Conservation (phyloP, 768 basidiomycete genomes). For the Mycena olivaceomarginata region DNA sequence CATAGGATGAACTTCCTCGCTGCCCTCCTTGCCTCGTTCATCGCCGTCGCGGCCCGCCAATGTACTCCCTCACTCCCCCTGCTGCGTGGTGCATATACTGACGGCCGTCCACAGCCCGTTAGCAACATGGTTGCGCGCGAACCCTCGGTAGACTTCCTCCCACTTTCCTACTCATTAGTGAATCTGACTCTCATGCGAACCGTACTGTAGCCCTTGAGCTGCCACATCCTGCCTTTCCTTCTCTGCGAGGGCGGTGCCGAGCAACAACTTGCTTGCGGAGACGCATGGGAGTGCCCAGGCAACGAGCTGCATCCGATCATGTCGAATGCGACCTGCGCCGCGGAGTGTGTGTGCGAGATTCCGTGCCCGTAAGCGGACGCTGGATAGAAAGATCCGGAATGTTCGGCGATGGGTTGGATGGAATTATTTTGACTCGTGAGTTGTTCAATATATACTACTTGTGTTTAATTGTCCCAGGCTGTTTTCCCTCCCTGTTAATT, state of each 20-base stretch:
- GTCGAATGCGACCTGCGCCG: conserved; percentile 5
- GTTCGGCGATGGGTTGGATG: background rate
- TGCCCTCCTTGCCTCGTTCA: conserved; percentile 18
- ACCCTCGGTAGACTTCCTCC: background rate
- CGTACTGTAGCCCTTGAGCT: background rate
- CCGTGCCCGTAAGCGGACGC: conserved; percentile 22
- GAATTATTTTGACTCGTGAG: no score
- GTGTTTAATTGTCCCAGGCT: no score
- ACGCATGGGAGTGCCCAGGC: background rate
- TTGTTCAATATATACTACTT: no score
- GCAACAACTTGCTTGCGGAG: conserved; percentile 23
- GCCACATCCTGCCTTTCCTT: conserved; percentile 27
- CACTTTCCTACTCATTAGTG: background rate
- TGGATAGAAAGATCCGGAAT: no score
- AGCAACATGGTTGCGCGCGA: background rate
- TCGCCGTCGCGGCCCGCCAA: conserved; percentile 33
- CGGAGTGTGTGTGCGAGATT: conserved; percentile 28
- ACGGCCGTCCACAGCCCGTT: conserved; percentile 11
- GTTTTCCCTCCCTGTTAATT: no score
- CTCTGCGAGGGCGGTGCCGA: conserved; percentile 20
- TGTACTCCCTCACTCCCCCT: background rate
- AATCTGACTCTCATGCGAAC: background rate
- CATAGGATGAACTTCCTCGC: conserved; percentile 19
- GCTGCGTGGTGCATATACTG: background rate
- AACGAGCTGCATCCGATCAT: conserved; percentile 20